Conservation (phyloP, 805 yeast genomes). For the Kodamaea jinghongensis region DNA sequence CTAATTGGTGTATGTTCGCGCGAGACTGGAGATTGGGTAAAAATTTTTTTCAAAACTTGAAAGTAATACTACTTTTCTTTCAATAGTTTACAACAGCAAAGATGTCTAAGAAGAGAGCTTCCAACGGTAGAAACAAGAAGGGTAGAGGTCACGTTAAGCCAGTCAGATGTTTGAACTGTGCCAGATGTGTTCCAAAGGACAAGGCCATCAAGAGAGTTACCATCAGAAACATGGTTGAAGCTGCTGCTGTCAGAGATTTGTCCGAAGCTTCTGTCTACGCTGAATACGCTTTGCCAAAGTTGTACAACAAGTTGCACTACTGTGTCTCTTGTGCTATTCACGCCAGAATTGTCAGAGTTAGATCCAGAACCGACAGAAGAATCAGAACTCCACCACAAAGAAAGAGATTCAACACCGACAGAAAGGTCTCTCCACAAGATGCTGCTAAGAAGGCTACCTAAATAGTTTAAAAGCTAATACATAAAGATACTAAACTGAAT, state of each 20-base stretch:
- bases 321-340: constrained; percentile 99
- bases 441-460: constrained; percentile 92
- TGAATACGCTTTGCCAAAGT: constrained; percentile 99
- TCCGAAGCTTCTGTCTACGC: constrained; percentile 99
- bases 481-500: no score
- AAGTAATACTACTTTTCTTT: constrained; percentile 6
- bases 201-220: constrained; percentile 99
- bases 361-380: constrained; percentile 99
- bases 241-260: constrained; percentile 99
- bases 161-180: constrained; percentile 99
- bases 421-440: constrained; percentile 93
- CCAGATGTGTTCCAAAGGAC: constrained; percentile 99
- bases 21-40: constrained; percentile 1
- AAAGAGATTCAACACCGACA: constrained; percentile 96
- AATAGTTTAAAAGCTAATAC: constrained; percentile 14
- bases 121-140: constrained; percentile 99
- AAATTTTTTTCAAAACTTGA: constrained; percentile 4
- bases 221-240: constrained; percentile 99
- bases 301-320: constrained; percentile 99
- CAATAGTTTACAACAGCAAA: constrained; percentile 30
- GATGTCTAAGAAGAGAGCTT: constrained; percentile 99
- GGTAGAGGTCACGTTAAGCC: constrained; percentile 99
- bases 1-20: background rate
- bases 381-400: constrained; percentile 98
- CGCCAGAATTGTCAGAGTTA: constrained; percentile 99